Base-by-base conservation (phyloP, 352 stramenopile genomes). In the Phytophthora cryptogea region DNA sequence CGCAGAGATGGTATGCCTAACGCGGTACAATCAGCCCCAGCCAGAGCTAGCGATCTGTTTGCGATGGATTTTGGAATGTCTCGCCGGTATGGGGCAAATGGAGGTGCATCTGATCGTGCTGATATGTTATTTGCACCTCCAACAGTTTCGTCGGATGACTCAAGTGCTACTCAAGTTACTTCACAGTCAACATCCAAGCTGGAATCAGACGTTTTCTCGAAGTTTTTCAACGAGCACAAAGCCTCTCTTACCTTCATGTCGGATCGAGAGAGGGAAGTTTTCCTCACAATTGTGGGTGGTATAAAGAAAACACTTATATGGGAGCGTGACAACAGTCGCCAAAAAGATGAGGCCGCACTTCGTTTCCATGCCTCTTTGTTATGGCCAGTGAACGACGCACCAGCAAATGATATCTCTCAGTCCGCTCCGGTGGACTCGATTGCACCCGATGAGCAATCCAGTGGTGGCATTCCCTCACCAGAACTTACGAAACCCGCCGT, bases 21-120 rank as follows among this genome's bases (percentile, higher is more conserved):
- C 35, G 49, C 39, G 54, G 37, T 48, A 1, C 20, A 54, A 2
- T n/a, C 60, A 13, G 51, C 69, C 5, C 70, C 72, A 35, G 83
- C 80, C 52, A 73, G 81, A 48, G 81, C 81, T 33, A 91, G 81
- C 36, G 83, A 93, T 56, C 62, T 91, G 39, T 91, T 93, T 59
- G 66, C 79, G 23, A 88, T 83, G 63, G 76, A 90, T 48, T 85
- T 79, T 68, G 71, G 70, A 13, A 40, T 58, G 10, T 55, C 64
- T 40, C 65, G 70, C 10, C 70, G 54, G 28, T 74, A 66, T 62
- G 67, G 51, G 39, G 27, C 46, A 52, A 60, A 33, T 53, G 36
- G 44, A 35, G 47, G 31, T 30, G 55, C 49, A 9, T 54, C 39
- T 10, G 83, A 88, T 66, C 67, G 76, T 36, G 80, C 83, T 17